phyloP scores from a whole-genome alignment of 2,329 filamentous ascomycete genomes.

The Fusarium subglutinans region DNA sequence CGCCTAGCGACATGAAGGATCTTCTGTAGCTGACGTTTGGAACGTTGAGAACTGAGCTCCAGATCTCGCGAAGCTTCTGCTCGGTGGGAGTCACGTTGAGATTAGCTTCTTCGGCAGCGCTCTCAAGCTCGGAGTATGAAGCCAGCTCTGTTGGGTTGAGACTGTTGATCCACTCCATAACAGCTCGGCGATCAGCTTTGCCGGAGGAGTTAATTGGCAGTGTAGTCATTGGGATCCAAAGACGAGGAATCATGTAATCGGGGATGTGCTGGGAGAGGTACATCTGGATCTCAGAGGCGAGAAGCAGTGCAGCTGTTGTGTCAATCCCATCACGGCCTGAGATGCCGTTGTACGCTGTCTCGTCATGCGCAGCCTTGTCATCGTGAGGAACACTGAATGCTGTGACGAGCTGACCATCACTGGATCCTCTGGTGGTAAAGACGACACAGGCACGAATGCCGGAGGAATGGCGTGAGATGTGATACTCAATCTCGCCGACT shows the following conservation, averaged over 20 bases:
- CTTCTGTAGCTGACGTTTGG: neutral
- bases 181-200: neutral
- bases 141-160: neutral
- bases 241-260: neutral
- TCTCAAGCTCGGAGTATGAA: neutral
- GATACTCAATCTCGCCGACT: slow-evolving; percentile 1
- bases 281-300: neutral
- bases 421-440: neutral
- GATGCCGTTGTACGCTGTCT: neutral
- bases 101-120: neutral
- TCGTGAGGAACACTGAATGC: neutral
- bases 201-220: neutral
- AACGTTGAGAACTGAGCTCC: neutral
- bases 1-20: neutral
- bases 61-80: neutral
- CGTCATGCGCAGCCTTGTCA: neutral
- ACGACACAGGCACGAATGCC: neutral
- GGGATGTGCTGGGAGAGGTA: neutral
- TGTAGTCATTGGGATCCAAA: neutral
- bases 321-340: neutral
- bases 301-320: neutral
- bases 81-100: neutral
- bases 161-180: neutral
- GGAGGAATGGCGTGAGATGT: neutral
- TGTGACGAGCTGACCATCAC: neutral